phyloP scores from a whole-genome alignment of 2,329 filamentous ascomycete species.

The Onygena corvina region DNA sequence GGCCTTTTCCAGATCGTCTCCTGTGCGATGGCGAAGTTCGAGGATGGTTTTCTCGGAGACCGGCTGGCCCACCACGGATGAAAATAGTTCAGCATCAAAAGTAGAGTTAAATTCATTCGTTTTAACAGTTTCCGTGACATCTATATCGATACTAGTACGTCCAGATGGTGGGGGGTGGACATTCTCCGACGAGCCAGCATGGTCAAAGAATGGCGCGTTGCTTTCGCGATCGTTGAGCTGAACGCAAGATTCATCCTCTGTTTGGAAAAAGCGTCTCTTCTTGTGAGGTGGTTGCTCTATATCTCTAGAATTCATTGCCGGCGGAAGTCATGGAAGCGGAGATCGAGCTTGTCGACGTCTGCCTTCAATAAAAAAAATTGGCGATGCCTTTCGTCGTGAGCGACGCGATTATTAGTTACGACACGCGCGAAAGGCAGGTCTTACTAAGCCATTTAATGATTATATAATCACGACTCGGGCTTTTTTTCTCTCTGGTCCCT shows the following conservation, averaged over 20 bases:
- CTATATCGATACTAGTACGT: neutral
- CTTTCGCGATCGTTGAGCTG: neutral
- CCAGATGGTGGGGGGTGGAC: neutral
- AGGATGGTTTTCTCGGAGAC: slow-evolving; percentile 36
- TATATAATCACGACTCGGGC: too few species aligned
- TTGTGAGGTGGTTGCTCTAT: slow-evolving; percentile 46
- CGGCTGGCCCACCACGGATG: slow-evolving; percentile 45
- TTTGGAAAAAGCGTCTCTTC: slow-evolving; percentile 52
- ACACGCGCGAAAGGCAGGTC: too few species aligned
- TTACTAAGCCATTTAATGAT: too few species aligned
- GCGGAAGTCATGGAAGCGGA: slow-evolving; percentile 3
- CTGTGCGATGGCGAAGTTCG: slow-evolving; percentile 39
- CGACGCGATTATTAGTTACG: slow-evolving; percentile 3
- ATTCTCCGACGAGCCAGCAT: neutral
- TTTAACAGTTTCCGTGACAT: neutral
- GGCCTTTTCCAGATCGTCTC: slow-evolving; percentile 46
- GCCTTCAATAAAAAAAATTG: too few species aligned
- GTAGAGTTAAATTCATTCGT: slow-evolving; percentile 15
- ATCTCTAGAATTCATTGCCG: slow-evolving; percentile 29
- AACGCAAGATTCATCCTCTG: slow-evolving; percentile 26
- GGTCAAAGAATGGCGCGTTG: slow-evolving; percentile 9
- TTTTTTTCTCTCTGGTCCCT: too few species aligned
- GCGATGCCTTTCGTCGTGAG: neutral
- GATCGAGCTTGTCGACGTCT: neutral
- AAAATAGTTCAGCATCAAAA: slow-evolving; percentile 46